These are phyloP conservation scores for Draba incana DNA, from an alignment of 345 rosid genomes.

Conservation along the genomic window DNA sequence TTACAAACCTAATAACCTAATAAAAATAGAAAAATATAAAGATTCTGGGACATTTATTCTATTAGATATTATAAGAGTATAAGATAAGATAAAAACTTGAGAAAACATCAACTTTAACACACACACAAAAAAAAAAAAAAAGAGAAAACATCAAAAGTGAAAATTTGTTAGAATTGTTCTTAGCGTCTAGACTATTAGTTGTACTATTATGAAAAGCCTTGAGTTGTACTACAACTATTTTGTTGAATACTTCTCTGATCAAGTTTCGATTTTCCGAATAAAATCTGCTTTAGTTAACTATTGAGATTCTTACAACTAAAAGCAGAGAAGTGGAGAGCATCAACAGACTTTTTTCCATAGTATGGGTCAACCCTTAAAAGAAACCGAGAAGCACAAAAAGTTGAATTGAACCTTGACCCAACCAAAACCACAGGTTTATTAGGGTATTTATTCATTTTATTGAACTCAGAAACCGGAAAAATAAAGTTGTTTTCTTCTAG, in stretches of 20 bases:
- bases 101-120: no score
- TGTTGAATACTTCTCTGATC: not conserved
- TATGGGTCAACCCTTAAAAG: constrained; percentile 40
- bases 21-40: no score
- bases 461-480: not conserved
- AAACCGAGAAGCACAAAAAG: constrained; percentile 29
- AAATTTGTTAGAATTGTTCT: not conserved
- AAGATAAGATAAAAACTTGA: no score
- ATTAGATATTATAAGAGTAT: no score
- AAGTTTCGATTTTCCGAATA: constrained; percentile 26
- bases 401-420: constrained; percentile 38
- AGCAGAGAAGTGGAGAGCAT: constrained; percentile 45
- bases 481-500: not conserved
- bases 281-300: constrained; percentile 33
- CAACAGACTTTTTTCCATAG: constrained; percentile 22
- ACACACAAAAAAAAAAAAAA: no score
- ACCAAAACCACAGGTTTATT: constrained; percentile 24
- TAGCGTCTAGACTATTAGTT: constrained; percentile 2
- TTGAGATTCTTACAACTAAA: constrained; percentile 30
- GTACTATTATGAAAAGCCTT: not conserved
- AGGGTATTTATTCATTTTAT: constrained; percentile 33
- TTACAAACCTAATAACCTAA: no score
- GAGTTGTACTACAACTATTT: not conserved
- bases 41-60: no score
- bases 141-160: not conserved